Base-by-base conservation (phyloP, 805 yeast species). In the Grigorovia yakushimaensis region DNA sequence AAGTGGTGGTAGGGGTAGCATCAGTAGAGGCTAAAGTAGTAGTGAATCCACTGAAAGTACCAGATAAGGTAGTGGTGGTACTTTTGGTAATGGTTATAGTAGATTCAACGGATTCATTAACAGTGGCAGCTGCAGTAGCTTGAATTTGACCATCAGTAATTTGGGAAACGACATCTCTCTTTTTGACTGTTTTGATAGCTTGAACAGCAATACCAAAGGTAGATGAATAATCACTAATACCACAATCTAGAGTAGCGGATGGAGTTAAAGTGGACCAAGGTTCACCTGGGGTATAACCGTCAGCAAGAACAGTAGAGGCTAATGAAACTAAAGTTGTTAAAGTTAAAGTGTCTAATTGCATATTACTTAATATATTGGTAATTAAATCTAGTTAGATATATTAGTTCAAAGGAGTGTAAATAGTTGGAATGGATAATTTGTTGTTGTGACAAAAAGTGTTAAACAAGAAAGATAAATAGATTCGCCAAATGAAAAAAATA, bases 191-290 rank as follows among this genome's bases (percentile, higher is more conserved):
- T 21, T 68, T 64, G 35, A 27, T 24, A 18, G 47, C n/a, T 51
- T 71, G 67, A 54, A 82, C 78, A 50, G 83, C 84, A 57, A 83
- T 82, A 68, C 88, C 91, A 59, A 83, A 83, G 41, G 74, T 60
- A 42, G 68, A 64, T 39, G 76, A 51, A 72, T 75, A 75, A 55
- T 77, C 78, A 43, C 84, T 76, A 49, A 72, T 54, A 52, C 79
- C 82, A 57, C 81, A 79, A 15, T 77, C 52, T 54, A 74, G 73
- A 38, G 77, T 63, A 39, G 74, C 76, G 39, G 67, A 48, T 56
- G 93, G 88, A 39, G 88, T 82, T 64, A 83, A 73, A 45, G 88
- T 80, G 46, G 82, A 64, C 84, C 84, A 83, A 53, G 81, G 76
- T 46, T 77, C 79, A 49, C 79, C 67, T 48, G 84, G 82, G 51